phyloP scores from a whole-genome alignment of 192 early-diverging fungal species.

The Anaeromyces robustus region DNA sequence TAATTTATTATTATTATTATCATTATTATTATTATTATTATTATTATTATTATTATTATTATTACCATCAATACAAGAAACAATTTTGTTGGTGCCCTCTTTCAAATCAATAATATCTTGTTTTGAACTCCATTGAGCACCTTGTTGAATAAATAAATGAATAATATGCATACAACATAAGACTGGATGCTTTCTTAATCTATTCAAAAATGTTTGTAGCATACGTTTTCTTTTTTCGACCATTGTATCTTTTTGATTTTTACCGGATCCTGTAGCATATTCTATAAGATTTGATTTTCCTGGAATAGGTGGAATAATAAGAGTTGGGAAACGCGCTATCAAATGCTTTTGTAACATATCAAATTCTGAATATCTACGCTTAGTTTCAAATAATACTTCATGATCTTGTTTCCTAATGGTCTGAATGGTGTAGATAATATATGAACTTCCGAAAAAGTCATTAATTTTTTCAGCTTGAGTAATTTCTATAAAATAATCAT shows the following conservation, averaged over 20 bases:
- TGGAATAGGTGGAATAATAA: constrained; percentile 89
- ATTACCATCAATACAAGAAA: not conserved
- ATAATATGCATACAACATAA: constrained; percentile 75
- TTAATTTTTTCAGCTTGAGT: not conserved
- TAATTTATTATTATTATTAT: no score
- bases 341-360: constrained; percentile 73
- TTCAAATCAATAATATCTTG: not conserved
- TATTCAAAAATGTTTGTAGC: constrained; percentile 88
- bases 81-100: not conserved
- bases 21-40: no score
- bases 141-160: constrained; percentile 78
- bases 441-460: constrained; percentile 11
- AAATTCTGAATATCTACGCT: constrained; percentile 90
- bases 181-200: constrained; percentile 73
- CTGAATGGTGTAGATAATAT: constrained; percentile 33
- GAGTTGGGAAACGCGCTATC: constrained; percentile 61
- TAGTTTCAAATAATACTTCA: constrained; percentile 33
- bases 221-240: constrained; percentile 82
- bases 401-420: constrained; percentile 10
- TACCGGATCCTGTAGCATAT: constrained; percentile 46
- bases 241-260: constrained; percentile 82
- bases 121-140: constrained; percentile 3
- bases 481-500: not conserved
- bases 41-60: not conserved
- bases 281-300: constrained; percentile 84